Evolutionary conservation across 768 basidiomycete species (phyloP).

Genomic region (Kwoniella mangroviensis): DNA sequence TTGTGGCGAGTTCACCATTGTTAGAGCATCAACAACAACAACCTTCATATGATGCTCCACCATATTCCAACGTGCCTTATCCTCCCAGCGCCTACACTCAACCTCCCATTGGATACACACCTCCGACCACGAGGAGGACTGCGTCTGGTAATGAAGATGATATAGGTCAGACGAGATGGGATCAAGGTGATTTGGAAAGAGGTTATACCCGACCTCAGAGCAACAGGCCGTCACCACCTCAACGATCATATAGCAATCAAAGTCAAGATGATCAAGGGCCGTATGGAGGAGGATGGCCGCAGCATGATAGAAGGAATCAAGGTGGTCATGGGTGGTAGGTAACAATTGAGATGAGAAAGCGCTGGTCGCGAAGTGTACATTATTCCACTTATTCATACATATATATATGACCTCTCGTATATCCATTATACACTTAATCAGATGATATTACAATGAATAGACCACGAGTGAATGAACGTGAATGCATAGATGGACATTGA

Average conservation of each 20-base stretch:
- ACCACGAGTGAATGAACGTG: too few species aligned
- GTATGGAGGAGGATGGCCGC: constrained; percentile 12
- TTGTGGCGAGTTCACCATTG: constrained; percentile 33
- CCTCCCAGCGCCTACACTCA: constrained; percentile 49
- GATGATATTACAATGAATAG: too few species aligned
- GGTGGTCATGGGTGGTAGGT: constrained; percentile 21
- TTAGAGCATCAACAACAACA: constrained; percentile 36
- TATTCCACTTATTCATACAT: too few species aligned
- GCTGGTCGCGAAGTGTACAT: constrained; percentile 7
- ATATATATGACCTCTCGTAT: not conserved
- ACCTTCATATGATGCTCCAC: constrained; percentile 4
- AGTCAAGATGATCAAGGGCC: not conserved
- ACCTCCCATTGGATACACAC: constrained; percentile 48
- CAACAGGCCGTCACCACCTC: not conserved
- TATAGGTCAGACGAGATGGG: constrained; percentile 23
- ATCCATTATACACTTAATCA: too few species aligned
- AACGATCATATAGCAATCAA: constrained; percentile 9
- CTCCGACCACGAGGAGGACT: constrained; percentile 35
- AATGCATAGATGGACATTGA: too few species aligned
- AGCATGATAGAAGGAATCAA: constrained; percentile 20
- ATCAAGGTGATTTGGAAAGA: constrained; percentile 22
- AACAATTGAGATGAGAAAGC: not conserved
- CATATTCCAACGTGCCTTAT: constrained; percentile 35
- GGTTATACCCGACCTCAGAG: constrained; percentile 7
- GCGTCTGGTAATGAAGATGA: constrained; percentile 14